A percentile compares a stretch with the other conserved stretches of the same genome.
Conservation (phyloP, 176 grass and related monocot species). For the Eragrostis curvula region DNA sequence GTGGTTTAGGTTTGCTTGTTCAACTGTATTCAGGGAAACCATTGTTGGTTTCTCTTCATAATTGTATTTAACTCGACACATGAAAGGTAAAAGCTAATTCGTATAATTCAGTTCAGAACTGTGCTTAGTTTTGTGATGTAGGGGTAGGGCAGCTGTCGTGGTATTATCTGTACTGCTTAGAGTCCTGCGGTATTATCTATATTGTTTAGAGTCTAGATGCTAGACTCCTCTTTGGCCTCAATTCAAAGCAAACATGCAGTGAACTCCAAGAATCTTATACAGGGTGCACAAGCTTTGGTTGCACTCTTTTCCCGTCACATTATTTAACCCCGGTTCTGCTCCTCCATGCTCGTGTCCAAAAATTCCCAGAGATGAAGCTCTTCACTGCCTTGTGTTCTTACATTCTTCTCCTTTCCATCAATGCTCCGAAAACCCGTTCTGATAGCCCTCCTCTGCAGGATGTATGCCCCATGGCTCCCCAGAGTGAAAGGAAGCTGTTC, state of each 20-base stretch:
- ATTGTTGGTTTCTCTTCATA: neutral
- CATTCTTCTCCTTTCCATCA: conserved; percentile 33
- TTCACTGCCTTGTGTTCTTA: neutral
- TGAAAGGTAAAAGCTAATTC: neutral
- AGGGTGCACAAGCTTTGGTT: neutral
- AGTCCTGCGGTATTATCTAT: conserved; percentile 7
- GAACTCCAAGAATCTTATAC: conserved; percentile 52
- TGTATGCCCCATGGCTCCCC: conserved; percentile 54
- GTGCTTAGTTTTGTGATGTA: neutral
- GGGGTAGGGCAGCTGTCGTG: neutral
- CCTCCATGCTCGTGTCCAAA: neutral
- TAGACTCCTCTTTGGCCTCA: conserved; percentile 38
- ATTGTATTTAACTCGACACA: conserved; percentile 19
- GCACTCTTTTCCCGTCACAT: conserved; percentile 11
- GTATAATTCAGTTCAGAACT: neutral
- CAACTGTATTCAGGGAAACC: conserved; percentile 18
- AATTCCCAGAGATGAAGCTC: conserved; percentile 45
- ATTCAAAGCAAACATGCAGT: conserved; percentile 59
- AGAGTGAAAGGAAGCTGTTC: conserved; percentile 45
- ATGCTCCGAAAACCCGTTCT: conserved; percentile 1
- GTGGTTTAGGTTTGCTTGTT: conserved; percentile 31
- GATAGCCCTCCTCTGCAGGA: conserved; percentile 57
- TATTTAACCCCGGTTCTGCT: conserved; percentile 39
- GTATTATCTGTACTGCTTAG: conserved; percentile 3
- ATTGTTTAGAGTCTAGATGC: neutral